Evolutionary conservation across 345 rosid genomes (phyloP), one percentile per base, ranked within the genome.

Genomic region (Rhodamnia argentea): DNA sequence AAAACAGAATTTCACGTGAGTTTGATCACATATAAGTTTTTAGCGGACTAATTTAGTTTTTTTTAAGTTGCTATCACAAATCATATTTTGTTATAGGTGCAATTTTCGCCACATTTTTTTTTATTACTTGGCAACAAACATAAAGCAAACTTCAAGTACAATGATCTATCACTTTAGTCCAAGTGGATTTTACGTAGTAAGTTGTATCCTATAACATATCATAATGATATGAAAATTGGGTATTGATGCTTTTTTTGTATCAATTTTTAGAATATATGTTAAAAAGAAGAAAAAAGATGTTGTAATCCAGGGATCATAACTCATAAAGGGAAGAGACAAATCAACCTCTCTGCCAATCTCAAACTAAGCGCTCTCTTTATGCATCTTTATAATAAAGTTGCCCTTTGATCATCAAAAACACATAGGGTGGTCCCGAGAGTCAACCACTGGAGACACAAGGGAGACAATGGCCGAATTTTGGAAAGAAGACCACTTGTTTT

Each of bases 351-450:
- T n/a, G 9, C 3, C 32, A n/a, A 27, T 62, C 32, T 59, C 74
- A 27, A 9, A 60, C 13, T 27, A 60, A 60, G 18, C 37, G 27
- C 74, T 26, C 29, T 60, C 74, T 26, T 15, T 60, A 18, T 9
- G 37, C 74, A 60, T 60, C 74, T 60, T 13, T 59, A 59, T 59
- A n/a, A 13, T 59, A 27, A 60, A 60, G 2, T 60, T 29, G 74
- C 8, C 26, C 16, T 59, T 59, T 59, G 32, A 26, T 26, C 1
- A 32, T 59, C 10, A 59, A 59, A 3, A 6, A 1, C 83, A 84
- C 85, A 84, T 51, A 92, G 96, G 93, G 91, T 86, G 92, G 92
- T 29, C 91, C 92, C 0, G 93, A 92, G 86, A 93, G 92, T 82
- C 92, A 87, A 56, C 16, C 44, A 42, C 44, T 42, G 47, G 9